Base-by-base conservation (phyloP, 768 basidiomycete species). In the Auriscalpium microsporum region DNA sequence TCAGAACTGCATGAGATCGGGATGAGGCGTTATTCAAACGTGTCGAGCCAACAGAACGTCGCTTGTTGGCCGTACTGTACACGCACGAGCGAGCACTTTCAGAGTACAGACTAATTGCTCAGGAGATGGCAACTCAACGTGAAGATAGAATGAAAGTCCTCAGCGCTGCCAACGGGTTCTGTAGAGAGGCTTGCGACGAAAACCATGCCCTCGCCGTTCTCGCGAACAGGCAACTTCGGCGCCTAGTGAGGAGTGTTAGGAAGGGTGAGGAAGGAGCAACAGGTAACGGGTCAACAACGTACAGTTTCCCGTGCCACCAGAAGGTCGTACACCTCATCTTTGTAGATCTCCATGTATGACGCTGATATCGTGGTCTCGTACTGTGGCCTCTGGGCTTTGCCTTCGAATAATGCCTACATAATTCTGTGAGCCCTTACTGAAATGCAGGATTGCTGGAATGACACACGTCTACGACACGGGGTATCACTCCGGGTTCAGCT, bases 261-360 rank as follows among this genome's bases (percentile, higher is more conserved):
- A 37, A 19, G 46, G 36, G 1, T 16, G 48, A 17, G 36, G 21
- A 53, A 33, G 28, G 28, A 44, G 13, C 47, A 48, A 23, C 46
- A 48, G 46, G 4, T 23, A 17, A 14, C 35, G 33, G 1, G 23
- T 17, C 8, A 14, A 45, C 16, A 28, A 74, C 81, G 19, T 63
- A 86, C 86, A 53, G 76, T 81, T 55, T 86, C 86, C 51, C 86
- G 75, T 51, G 78, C 74, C 1, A 88, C 88, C 3, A 94, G 77
- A 23, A 95, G 77, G 65, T 94, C 92, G 63, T 89, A 94, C 3
- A 88, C 86, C 58, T 94, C 92, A 64, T 94, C 91, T 64, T 89
- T 90, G 71, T 93, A 90, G 52, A 94, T 90, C 67, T 94, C 91
- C 81, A 90, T 87, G 58, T 93, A 93, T 1, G 87, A 87, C 13